Conservation (phyloP, 2,329 filamentous ascomycete species). For the Trichoderma cornu-damae region DNA sequence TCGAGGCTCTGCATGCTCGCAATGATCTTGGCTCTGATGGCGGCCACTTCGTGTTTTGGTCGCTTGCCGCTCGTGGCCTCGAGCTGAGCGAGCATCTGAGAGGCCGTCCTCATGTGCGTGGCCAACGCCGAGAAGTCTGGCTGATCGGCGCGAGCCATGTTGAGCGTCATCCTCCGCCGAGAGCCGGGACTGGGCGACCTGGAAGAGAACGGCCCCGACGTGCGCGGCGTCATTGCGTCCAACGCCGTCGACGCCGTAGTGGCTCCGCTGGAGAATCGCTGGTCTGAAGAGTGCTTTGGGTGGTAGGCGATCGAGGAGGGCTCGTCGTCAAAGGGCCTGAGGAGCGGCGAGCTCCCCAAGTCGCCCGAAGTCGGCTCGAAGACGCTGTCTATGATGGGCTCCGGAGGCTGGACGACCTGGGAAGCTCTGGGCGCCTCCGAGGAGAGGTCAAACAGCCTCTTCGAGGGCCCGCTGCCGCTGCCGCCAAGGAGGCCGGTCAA, state of each 20-base stretch:
- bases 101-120: constrained; percentile 81
- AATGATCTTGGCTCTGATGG: constrained; percentile 80
- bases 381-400: constrained; percentile 61
- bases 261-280: constrained; percentile 57
- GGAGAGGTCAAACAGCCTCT: constrained; percentile 60
- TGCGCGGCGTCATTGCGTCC: constrained; percentile 61
- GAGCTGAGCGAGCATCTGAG: constrained; percentile 80
- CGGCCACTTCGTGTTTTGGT: constrained; percentile 73
- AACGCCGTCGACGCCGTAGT: constrained; percentile 56
- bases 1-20: constrained; percentile 85
- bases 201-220: constrained; percentile 63
- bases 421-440: constrained; percentile 58
- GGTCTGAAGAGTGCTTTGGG: constrained; percentile 31
- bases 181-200: constrained; percentile 62
- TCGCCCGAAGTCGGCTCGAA: constrained; percentile 80
- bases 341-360: constrained; percentile 65
- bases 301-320: constrained; percentile 28
- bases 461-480: constrained; percentile 51
- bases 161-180: constrained; percentile 56
- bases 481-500: constrained; percentile 54
- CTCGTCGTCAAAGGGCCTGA: constrained; percentile 54
- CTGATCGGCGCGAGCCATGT: constrained; percentile 57
- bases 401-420: constrained; percentile 37
- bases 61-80: constrained; percentile 76
- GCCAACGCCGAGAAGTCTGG: constrained; percentile 77